Evolutionary conservation across 2,329 filamentous ascomycete species (phyloP), one percentile per base, ranked within the genome.

Genomic region (Camptophora hylomeconis): DNA sequence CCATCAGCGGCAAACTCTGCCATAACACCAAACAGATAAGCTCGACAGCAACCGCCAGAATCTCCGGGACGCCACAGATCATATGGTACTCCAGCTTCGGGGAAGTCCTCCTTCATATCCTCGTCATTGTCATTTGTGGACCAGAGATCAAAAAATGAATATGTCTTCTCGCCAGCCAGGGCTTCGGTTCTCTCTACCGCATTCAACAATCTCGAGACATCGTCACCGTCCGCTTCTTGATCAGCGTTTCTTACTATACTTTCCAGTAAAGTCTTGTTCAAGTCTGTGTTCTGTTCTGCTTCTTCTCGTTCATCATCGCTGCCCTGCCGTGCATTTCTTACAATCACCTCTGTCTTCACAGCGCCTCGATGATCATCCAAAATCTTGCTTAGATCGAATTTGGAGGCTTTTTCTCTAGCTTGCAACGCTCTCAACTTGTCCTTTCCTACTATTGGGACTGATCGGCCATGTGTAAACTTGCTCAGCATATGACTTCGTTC

Each of bases 101-200:
- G 58, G 33, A 61, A 61, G 16, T 45, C 40, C 15, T 42, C 32
- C 16, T 42, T 41, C 9, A 39, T 31, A 13, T 42, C 41, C 15
- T 37, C 35, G 15, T 40, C 39, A 21, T 49, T 37, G 37, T 37
- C 22, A 38, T 38, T 17, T 38, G 35, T 7, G 35, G 13, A 20
- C 35, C 37, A 16, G 26, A 15, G 14, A 32, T 57, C 52, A 39
- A 75, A 78, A 45, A 77, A 76, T 28, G 64, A 59, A 56, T 69
- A 79, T 4, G 52, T 50, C 28, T 60, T 58, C n/a, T 66, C 58
- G 10, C 54, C 48, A 12, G 66, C 55, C 21, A 69, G 56, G 16
- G 68, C 69, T 45, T 75, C 72, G 2, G 72, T 78, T 41, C 72
- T 61, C 36, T 62, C 57, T 40, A 79, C 61, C 20, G 72, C 73